Conservation (phyloP, 768 basidiomycete genomes). For the Pholiota microspora region DNA sequence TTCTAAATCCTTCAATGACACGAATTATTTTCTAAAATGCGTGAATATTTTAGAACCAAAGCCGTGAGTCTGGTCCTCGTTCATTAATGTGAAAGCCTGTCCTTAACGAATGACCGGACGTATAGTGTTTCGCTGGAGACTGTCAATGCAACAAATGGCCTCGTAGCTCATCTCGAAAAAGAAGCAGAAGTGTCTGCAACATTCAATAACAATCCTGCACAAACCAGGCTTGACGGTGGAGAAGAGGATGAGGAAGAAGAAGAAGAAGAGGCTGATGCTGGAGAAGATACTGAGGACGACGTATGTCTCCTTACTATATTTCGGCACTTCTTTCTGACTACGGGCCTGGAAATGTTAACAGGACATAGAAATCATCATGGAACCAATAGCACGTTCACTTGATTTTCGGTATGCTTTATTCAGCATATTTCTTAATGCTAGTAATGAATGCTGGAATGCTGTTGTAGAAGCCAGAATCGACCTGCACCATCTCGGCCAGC, state of each 20-base stretch:
- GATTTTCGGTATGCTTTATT: conserved; percentile 62
- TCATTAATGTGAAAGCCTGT: conserved; percentile 13
- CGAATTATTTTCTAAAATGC: conserved; percentile 33
- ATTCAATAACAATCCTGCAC: not conserved
- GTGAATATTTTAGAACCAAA: conserved; percentile 51
- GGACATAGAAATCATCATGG: conserved; percentile 93
- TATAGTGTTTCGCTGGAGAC: conserved; percentile 39
- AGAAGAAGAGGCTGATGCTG: conserved; percentile 29
- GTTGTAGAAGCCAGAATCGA: conserved; percentile 20
- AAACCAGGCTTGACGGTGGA: conserved; percentile 21
- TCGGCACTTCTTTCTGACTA: not conserved
- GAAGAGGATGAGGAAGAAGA: conserved; percentile 36
- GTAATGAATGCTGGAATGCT: not conserved
- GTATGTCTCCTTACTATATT: conserved; percentile 25
- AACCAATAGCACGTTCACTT: conserved; percentile 66
- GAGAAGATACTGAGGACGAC: conserved; percentile 43
- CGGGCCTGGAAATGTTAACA: conserved; percentile 23
- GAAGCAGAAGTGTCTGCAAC: conserved; percentile 25
- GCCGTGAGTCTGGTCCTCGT: conserved; percentile 50
- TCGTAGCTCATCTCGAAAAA: conserved; percentile 49
- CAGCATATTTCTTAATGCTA: not conserved
- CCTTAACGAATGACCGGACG: conserved; percentile 15
- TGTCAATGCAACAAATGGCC: conserved; percentile 42
- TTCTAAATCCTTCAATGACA: conserved; percentile 32
- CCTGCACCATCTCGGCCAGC: conserved; percentile 12